Evolutionary conservation across 2,329 filamentous ascomycete species (phyloP).

Genomic region (Hymenoscyphus salicellus): DNA sequence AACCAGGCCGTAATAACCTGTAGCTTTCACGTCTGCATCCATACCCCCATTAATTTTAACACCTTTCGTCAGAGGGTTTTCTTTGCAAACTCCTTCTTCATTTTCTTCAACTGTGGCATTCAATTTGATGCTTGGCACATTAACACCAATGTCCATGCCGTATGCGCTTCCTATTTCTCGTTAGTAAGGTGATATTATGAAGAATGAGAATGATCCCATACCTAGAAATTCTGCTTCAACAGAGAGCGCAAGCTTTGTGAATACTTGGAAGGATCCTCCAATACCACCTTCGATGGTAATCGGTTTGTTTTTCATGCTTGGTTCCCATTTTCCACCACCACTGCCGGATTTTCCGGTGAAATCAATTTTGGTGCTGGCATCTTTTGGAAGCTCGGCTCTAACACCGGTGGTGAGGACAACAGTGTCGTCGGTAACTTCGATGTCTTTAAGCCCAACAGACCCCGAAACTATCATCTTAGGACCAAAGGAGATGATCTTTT

Average conservation of each 20-base stretch:
- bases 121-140: background rate
- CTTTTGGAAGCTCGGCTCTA: background rate
- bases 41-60: background rate
- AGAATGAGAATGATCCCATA: background rate
- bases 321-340: background rate
- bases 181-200: background rate
- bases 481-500: constrained; percentile 5
- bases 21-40: background rate
- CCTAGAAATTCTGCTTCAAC: constrained; percentile 5
- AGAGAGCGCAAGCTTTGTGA: constrained; percentile 4
- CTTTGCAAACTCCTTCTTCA: background rate
- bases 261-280: background rate
- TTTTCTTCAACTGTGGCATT: constrained; percentile 6
- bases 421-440: background rate
- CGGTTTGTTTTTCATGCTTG: background rate
- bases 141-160: constrained; percentile 1
- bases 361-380: background rate
- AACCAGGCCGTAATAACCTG: constrained; percentile 1
- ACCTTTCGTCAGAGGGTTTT: background rate
- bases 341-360: background rate
- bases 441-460: background rate
- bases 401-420: background rate
- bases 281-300: background rate
- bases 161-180: background rate
- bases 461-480: constrained; percentile 1